phyloP scores from a whole-genome alignment of 495 filamentous ascomycete genomes.

The Penicillium bialowiezense region DNA sequence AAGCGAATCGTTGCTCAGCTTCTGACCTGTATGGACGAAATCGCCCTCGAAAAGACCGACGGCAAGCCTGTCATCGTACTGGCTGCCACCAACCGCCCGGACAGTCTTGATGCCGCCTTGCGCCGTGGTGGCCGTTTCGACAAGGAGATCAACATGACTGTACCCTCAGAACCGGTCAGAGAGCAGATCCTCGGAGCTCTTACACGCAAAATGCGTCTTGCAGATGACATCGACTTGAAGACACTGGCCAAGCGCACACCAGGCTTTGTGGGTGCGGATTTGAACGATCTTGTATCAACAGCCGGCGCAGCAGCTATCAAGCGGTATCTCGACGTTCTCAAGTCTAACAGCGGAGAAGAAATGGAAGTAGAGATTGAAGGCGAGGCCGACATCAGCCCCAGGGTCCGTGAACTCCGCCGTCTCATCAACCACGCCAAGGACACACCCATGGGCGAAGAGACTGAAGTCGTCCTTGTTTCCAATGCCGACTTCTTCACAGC shows the following conservation, averaged over 20 bases:
- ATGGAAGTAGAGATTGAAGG: constrained; percentile 57
- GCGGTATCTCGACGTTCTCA: constrained; percentile 52
- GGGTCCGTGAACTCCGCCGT: constrained; percentile 49
- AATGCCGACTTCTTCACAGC: constrained; percentile 72
- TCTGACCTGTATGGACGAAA: constrained; percentile 82
- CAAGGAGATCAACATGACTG: constrained; percentile 92
- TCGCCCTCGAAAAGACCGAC: constrained; percentile 75
- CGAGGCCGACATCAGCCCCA: constrained; percentile 33
- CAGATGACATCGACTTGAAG: constrained; percentile 71
- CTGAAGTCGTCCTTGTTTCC: constrained; percentile 46
- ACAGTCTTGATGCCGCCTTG: constrained; percentile 83
- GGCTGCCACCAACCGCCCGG: constrained; percentile 90
- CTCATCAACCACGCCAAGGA: constrained; percentile 54
- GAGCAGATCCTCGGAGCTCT: constrained; percentile 81
- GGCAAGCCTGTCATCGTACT: constrained; percentile 92
- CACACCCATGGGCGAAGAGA: constrained; percentile 42
- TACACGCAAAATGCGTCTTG: constrained; percentile 65
- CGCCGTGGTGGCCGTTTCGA: constrained; percentile 85
- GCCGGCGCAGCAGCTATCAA: constrained; percentile 66
- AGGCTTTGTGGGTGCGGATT: constrained; percentile 93
- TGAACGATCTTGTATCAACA: constrained; percentile 76
- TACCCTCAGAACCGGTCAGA: constrained; percentile 79
- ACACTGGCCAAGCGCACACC: constrained; percentile 85
- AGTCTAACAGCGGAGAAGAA: constrained; percentile 47
- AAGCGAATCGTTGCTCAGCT: constrained; percentile 93